phyloP scores from a whole-genome alignment of 257 asterid genomes.

The Handroanthus guayacan region DNA sequence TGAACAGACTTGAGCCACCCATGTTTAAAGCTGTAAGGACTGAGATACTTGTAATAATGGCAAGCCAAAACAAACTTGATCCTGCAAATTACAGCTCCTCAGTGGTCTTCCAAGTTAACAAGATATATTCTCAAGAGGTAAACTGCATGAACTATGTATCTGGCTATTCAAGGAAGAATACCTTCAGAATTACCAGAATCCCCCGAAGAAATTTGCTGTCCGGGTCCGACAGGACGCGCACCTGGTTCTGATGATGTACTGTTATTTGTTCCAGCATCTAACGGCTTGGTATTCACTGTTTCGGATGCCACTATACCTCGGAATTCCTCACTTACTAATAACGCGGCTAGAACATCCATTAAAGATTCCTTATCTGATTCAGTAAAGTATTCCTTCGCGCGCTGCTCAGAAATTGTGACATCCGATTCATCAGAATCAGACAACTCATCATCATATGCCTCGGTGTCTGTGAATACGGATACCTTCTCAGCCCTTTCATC shows the following conservation, averaged over 20 bases:
- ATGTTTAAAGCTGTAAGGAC: constrained; percentile 76
- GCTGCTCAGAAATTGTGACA: constrained; percentile 45
- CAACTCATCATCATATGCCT: constrained; percentile 65
- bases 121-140: constrained; percentile 3
- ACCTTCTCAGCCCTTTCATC: constrained; percentile 62
- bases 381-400: constrained; percentile 38
- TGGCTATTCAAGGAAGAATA: constrained; percentile 34
- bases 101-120: constrained; percentile 21
- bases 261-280: constrained; percentile 42
- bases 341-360: constrained; percentile 80
- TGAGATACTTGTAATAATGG: constrained; percentile 72
- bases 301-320: constrained; percentile 91
- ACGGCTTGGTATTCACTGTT: constrained; percentile 54
- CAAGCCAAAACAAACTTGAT: constrained; percentile 74
- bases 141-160: background rate
- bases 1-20: constrained; percentile 79
- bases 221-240: constrained; percentile 40
- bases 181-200: constrained; percentile 62
- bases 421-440: constrained; percentile 62
- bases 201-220: constrained; percentile 46
- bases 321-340: constrained; percentile 93
- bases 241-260: constrained; percentile 48
- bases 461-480: constrained; percentile 36
- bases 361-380: constrained; percentile 74
- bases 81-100: constrained; percentile 59